These are phyloP conservation scores for Penicillium bovifimosum DNA, from an alignment of 495 filamentous ascomycete genomes.

Conservation along the genomic window DNA sequence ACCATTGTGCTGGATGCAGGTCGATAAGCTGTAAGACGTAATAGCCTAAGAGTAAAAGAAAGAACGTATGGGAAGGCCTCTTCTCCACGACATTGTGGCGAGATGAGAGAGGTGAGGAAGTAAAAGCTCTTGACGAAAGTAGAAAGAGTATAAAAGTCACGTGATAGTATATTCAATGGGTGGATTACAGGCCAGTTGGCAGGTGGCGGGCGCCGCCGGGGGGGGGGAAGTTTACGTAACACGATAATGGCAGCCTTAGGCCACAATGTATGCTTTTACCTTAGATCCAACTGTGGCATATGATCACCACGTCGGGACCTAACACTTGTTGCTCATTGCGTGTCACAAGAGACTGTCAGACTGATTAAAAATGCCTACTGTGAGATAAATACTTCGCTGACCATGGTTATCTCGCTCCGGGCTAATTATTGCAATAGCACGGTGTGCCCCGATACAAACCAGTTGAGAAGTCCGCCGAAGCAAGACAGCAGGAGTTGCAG, in stretches of 20 bases:
- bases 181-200: neutral
- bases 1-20: slow-evolving; percentile 15
- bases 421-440: slow-evolving; percentile 52
- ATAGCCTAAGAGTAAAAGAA: slow-evolving; percentile 9
- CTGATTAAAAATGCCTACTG: slow-evolving; percentile 43
- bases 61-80: slow-evolving; percentile 14
- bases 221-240: neutral
- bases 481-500: slow-evolving; percentile 61
- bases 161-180: neutral
- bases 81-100: neutral
- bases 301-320: neutral
- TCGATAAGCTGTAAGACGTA: slow-evolving; percentile 2
- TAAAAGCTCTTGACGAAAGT: neutral
- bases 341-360: neutral
- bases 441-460: slow-evolving; percentile 63
- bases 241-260: neutral
- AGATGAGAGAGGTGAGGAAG: neutral
- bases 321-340: neutral
- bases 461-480: slow-evolving; percentile 55
- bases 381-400: slow-evolving; percentile 21
- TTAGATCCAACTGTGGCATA: neutral
- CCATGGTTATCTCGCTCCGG: neutral
- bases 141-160: slow-evolving; percentile 4
- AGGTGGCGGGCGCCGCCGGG: too few species aligned
- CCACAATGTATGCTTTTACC: neutral